Conservation (phyloP, 2,329 filamentous ascomycete species). For the Colletotrichum cereale region DNA sequence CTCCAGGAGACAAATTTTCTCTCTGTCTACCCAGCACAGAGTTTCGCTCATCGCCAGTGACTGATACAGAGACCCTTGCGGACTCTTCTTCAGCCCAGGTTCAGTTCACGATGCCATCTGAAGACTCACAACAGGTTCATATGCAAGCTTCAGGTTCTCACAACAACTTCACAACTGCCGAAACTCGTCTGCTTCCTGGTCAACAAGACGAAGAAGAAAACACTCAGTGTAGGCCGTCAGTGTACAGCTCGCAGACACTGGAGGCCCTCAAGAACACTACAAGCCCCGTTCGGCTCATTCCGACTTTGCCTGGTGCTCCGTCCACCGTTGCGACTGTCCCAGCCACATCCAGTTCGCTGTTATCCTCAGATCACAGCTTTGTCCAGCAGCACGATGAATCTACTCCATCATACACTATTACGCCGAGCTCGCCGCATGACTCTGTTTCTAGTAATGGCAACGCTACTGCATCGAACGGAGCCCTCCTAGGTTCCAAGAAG, state of each 20-base stretch:
- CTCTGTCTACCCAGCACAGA: neutral
- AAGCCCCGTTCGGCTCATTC: neutral
- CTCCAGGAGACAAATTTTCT: neutral
- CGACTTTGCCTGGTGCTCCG: neutral
- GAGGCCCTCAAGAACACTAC: neutral
- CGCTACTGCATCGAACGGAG: neutral
- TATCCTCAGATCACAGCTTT: no score
- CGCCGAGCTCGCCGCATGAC: neutral
- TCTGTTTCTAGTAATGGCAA: no score
- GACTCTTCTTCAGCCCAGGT: neutral
- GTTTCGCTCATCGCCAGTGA: neutral
- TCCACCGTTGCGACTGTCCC: neutral
- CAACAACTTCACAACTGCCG: neutral
- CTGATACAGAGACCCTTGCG: neutral
- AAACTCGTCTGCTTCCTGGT: fast-evolving
- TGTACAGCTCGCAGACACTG: neutral
- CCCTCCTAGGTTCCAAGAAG: neutral
- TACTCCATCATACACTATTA: no score
- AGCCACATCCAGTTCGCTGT: no score
- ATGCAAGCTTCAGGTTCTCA: no score
- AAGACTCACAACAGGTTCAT: neutral
- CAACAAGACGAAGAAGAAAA: neutral
- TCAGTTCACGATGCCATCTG: neutral
- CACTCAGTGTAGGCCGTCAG: neutral
- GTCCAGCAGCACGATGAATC: neutral